These are phyloP conservation scores for Termitomyces sp. DNA, from an alignment of 768 basidiomycete genomes.

Conservation along the genomic window DNA sequence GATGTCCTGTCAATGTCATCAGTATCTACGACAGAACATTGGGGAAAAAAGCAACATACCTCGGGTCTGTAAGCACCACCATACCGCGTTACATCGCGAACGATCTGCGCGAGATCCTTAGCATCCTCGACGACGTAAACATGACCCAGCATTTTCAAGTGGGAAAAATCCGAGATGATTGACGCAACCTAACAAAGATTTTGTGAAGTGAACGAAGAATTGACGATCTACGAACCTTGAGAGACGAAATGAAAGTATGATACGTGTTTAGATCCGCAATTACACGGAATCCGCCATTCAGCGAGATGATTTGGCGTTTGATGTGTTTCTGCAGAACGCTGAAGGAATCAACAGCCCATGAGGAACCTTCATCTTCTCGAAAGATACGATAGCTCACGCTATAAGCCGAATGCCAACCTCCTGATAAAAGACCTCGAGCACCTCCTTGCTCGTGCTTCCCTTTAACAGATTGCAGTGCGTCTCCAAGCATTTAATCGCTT, in stretches of 20 bases:
- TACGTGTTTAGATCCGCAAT: constrained; percentile 97
- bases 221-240: constrained; percentile 49
- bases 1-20: constrained; percentile 50
- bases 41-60: constrained; percentile 33
- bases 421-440: constrained; percentile 96
- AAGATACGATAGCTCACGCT: constrained; percentile 40
- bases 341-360: not conserved
- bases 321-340: constrained; percentile 96
- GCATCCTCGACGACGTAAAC: constrained; percentile 95
- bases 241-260: constrained; percentile 78
- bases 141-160: constrained; percentile 95
- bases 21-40: not conserved
- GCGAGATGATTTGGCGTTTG: constrained; percentile 94
- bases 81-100: constrained; percentile 91
- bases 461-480: constrained; percentile 88
- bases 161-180: constrained; percentile 84
- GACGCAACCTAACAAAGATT: constrained; percentile 47
- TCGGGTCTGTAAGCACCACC: constrained; percentile 94
- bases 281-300: constrained; percentile 90
- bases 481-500: constrained; percentile 85
- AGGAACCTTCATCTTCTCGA: not conserved
- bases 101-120: constrained; percentile 94
- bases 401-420: constrained; percentile 91
- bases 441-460: constrained; percentile 93
- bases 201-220: not conserved